Base-by-base conservation (phyloP, 768 basidiomycete genomes). In the Kondoa malvinella region DNA sequence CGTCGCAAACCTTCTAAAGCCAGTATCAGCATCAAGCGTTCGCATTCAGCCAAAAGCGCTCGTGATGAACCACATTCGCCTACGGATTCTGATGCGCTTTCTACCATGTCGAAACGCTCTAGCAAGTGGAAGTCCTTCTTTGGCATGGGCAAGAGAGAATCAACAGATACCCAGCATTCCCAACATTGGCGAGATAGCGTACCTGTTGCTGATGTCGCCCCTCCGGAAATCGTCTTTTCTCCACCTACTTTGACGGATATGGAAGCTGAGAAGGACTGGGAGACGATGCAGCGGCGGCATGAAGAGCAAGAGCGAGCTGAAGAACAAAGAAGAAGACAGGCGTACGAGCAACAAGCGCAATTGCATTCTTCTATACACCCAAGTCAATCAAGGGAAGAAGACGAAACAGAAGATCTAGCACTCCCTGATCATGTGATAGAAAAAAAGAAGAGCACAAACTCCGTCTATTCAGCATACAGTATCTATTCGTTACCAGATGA, bases 401-500 rank as follows among this genome's bases (percentile, higher is more conserved):
- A n/a, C 61, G 61, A 59, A 12, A 31, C 58, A 25, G 58, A 50
- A 50, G 40, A 50, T 50, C 21, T 50, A 50, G 40, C 40, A 8
- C 21, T 21, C 8, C 12, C 12, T 50, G 40, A 21, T 50, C 12
- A 31, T 14, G 58, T 4, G 25, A 25, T 25, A 25, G 15, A 29
- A 31, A 31, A 25, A 25, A 25, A 25, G 27, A 14, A 29, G 25
- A 59, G 58, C 15, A 59, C 70, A 1, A 59, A 1, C 1, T 69
- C 68, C 27, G 31, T 65, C 8, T 71, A 71, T 50, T 66, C 64
- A 26, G 16, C 65, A 14, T 72, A 70, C 61, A 70, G 69, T 26
- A 34, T 66, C 31, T 69, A 72, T 65, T 65, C 66, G 4, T 56
- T 67, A 32, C 66, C 66, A 17, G 40, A 50, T 50, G 56, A 21